Evolutionary conservation across 1,284 basidiomycete species (phyloP).

Genomic region (Microbotryum intermedium): DNA sequence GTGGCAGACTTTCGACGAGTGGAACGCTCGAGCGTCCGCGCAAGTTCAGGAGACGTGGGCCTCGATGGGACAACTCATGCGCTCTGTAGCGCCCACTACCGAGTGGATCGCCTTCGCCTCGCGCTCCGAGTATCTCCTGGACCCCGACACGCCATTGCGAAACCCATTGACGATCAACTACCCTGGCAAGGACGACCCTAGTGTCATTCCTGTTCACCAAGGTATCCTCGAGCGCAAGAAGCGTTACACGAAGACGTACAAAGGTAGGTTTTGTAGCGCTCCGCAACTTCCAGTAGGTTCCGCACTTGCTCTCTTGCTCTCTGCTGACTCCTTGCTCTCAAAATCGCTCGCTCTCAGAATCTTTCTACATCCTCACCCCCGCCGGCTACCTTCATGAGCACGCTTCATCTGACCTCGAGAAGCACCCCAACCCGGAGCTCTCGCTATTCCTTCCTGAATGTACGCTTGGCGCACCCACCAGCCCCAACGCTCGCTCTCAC

Average conservation of each 20-base stretch:
- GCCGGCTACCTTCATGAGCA: slow-evolving; percentile 74
- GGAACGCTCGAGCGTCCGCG: slow-evolving; percentile 75
- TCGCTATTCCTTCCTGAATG: slow-evolving; percentile 89
- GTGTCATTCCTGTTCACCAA: slow-evolving; percentile 77
- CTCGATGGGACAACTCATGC: slow-evolving; percentile 67
- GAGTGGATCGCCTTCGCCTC: slow-evolving; percentile 97
- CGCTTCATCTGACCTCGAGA: slow-evolving; percentile 64
- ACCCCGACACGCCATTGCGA: slow-evolving; percentile 85
- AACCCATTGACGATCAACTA: slow-evolving; percentile 60
- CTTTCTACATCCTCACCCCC: slow-evolving; percentile 87
- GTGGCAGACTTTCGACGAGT: slow-evolving; percentile 96
- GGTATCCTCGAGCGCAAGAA: slow-evolving; percentile 95
- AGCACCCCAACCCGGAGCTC: slow-evolving; percentile 60
- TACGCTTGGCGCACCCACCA: slow-evolving; percentile 87
- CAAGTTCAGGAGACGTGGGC: slow-evolving; percentile 75
- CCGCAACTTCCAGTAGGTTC: too few species aligned
- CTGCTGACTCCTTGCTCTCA: background rate
- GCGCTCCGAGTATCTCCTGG: slow-evolving; percentile 87
- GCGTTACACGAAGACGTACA: slow-evolving; percentile 84
- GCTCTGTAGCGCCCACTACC: slow-evolving; percentile 74
- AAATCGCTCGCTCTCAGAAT: slow-evolving; percentile 51
- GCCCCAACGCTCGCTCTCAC: slow-evolving; percentile 60
- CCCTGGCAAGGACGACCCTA: slow-evolving; percentile 87
- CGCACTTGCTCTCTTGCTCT: background rate
- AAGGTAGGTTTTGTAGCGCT: slow-evolving; percentile 35